These are phyloP conservation scores for Nothophytophthora sp. DNA, from an alignment of 352 stramenopile genomes.

Conservation along the genomic window DNA sequence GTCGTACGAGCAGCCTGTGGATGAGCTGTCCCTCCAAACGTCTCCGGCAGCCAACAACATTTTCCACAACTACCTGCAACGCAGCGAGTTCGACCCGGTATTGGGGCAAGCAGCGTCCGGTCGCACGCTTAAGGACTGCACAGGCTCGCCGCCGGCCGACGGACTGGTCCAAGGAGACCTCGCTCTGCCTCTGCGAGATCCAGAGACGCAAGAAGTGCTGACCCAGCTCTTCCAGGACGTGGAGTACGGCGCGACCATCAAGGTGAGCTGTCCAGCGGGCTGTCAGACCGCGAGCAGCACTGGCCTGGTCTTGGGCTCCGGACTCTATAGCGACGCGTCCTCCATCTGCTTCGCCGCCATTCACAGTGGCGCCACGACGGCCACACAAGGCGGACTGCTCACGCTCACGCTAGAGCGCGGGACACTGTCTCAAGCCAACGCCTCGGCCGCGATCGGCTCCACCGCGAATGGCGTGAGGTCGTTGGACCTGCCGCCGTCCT, in stretches of 20 bases:
- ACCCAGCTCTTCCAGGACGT: slow-evolving; percentile 77
- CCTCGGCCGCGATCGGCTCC: slow-evolving; percentile 25
- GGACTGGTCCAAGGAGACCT: slow-evolving; percentile 71
- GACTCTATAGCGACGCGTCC: slow-evolving; percentile 88
- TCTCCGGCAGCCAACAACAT: slow-evolving; percentile 89
- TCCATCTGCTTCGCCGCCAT: slow-evolving; percentile 92
- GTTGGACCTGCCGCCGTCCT: slow-evolving; percentile 29
- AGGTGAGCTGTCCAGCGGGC: slow-evolving; percentile 67
- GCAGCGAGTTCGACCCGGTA: slow-evolving; percentile 39
- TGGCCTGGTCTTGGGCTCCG: slow-evolving; percentile 57
- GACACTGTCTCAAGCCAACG: slow-evolving; percentile 6
- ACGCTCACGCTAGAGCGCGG: slow-evolving; percentile 72
- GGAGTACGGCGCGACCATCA: slow-evolving; percentile 88
- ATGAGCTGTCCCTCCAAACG: slow-evolving; percentile 81
- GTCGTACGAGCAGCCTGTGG: slow-evolving; percentile 93
- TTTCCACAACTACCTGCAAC: slow-evolving; percentile 91
- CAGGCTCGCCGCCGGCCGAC: slow-evolving; percentile 88
- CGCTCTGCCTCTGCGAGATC: slow-evolving; percentile 36
- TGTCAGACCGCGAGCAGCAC: slow-evolving; percentile 35
- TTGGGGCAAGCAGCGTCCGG: slow-evolving; percentile 49
- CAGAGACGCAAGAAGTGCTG: slow-evolving; percentile 15
- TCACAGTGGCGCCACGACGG: slow-evolving; percentile 77
- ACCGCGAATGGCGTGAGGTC: slow-evolving; percentile 66
- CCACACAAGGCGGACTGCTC: slow-evolving; percentile 53
- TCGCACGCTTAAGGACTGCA: slow-evolving; percentile 90